These are phyloP conservation scores for Pestalotiopsis sp. DNA, from an alignment of 2,329 filamentous ascomycete species.

Conservation along the genomic window DNA sequence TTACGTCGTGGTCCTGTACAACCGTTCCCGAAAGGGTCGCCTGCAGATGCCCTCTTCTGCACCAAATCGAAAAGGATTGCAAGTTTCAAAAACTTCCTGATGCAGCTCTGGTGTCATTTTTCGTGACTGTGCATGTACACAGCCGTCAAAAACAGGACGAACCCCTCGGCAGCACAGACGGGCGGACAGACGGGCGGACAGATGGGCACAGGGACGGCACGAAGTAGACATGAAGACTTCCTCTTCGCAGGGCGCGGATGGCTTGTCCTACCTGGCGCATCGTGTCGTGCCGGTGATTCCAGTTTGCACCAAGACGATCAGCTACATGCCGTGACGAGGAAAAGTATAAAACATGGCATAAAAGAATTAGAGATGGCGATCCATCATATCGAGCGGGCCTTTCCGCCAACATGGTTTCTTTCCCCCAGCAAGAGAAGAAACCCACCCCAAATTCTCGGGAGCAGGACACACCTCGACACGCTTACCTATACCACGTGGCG, in stretches of 20 bases:
- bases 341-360: background rate
- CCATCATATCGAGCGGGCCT: background rate
- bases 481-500: constrained; percentile 9
- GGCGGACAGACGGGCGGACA: background rate
- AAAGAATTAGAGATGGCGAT: background rate
- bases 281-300: background rate
- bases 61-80: background rate
- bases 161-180: background rate
- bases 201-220: no score
- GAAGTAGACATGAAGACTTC: no score
- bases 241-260: no score
- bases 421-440: background rate
- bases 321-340: background rate
- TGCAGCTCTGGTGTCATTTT: background rate
- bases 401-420: constrained; percentile 8
- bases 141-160: background rate
- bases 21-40: constrained; percentile 6
- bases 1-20: background rate
- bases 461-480: background rate
- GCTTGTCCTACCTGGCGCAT: no score
- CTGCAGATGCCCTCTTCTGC: constrained; percentile 5
- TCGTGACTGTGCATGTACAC: background rate
- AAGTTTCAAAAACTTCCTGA: background rate
- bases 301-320: background rate
- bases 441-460: constrained; percentile 3